Evolutionary conservation across 306 rosid species (phyloP).

Genomic region (Lathyrus aphaca): DNA sequence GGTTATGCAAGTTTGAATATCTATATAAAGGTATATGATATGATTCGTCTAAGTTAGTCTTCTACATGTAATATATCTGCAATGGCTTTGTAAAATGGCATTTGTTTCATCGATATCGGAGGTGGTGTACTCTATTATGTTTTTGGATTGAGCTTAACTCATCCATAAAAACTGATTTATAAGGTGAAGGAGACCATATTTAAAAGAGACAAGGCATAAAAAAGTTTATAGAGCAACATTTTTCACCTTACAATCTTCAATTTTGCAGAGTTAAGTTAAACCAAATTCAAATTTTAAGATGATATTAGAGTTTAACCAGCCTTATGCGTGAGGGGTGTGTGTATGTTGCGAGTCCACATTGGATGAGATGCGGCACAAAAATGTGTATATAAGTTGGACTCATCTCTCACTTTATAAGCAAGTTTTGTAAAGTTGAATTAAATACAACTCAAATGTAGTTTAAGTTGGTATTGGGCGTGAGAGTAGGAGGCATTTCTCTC

Average conservation of each 20-base stretch:
- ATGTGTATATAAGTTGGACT: not conserved
- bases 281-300: not conserved
- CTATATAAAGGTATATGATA: slow-evolving; percentile 7
- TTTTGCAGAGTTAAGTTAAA: not conserved
- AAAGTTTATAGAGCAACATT: not conserved
- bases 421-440: not conserved
- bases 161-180: not conserved
- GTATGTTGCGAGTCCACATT: not conserved
- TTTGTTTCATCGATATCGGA: not conserved
- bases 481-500: not conserved
- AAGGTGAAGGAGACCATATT: not conserved
- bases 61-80: not conserved
- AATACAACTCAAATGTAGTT: not conserved
- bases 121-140: not conserved
- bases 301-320: no score
- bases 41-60: slow-evolving; percentile 14
- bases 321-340: not conserved
- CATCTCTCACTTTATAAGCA: not conserved
- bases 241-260: not conserved
- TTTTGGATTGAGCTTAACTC: not conserved
- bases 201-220: not conserved
- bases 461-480: not conserved
- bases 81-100: not conserved
- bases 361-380: not conserved
- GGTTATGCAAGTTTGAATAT: slow-evolving; percentile 18